These are phyloP conservation scores for Flaveria bidentis DNA, from an alignment of 129 eudicot genomes.

Conservation along the genomic window DNA sequence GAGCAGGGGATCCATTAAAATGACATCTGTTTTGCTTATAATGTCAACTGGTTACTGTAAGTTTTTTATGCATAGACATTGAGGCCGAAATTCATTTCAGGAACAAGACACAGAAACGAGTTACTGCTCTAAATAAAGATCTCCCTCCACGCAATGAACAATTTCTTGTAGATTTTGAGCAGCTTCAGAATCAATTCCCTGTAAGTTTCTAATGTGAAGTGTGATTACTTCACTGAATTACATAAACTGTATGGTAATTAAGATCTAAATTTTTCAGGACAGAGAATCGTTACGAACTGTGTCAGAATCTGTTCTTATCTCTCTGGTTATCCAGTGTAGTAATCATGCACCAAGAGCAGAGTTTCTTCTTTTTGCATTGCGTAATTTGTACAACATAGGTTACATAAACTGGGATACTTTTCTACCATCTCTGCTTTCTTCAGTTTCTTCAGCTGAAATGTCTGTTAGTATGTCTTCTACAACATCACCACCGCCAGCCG, in stretches of 20 bases:
- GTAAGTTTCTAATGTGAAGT: slow-evolving; percentile 43
- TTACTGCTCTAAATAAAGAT: slow-evolving; percentile 81
- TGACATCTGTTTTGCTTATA: neutral
- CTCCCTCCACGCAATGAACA: slow-evolving; percentile 92
- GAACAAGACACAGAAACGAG: slow-evolving; percentile 94
- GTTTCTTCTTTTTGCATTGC: slow-evolving; percentile 81
- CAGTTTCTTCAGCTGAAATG: slow-evolving; percentile 80
- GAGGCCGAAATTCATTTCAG: slow-evolving; percentile 40
- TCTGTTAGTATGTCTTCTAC: slow-evolving; percentile 54
- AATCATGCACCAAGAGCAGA: slow-evolving; percentile 95
- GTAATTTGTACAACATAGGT: slow-evolving; percentile 73
- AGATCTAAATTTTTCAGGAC: slow-evolving; percentile 52
- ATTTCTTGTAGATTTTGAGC: slow-evolving; percentile 83
- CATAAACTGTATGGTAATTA: slow-evolving; percentile 16
- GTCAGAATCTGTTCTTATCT: slow-evolving; percentile 80
- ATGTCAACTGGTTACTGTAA: neutral
- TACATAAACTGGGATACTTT: slow-evolving; percentile 87
- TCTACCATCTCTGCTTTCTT: slow-evolving; percentile 90
- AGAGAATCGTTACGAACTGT: slow-evolving; percentile 83
- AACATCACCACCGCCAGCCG: slow-evolving; percentile 52
- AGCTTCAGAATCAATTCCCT: slow-evolving; percentile 73
- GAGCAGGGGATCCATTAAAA: neutral
- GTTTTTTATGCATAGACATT: slow-evolving; percentile 25
- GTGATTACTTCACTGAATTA: neutral
- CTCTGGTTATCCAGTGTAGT: slow-evolving; percentile 90